phyloP scores from a whole-genome alignment of 176 grass and related monocot species.

The Juncus effusus region DNA sequence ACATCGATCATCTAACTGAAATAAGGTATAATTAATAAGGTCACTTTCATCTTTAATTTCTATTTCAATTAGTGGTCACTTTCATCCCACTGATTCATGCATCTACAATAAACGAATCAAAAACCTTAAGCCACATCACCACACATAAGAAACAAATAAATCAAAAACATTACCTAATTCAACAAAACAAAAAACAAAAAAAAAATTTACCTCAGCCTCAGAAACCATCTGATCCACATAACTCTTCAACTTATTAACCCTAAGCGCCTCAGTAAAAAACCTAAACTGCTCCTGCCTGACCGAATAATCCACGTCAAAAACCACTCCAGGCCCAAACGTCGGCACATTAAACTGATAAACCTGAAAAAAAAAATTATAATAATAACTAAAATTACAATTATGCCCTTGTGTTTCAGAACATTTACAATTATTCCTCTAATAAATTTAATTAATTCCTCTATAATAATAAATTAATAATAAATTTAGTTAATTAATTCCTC shows the following conservation, averaged over 20 bases:
- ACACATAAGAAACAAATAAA: neutral
- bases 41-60: too few species aligned
- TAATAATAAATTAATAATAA: too few species aligned
- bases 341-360: slow-evolving; percentile 84
- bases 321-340: slow-evolving; percentile 76
- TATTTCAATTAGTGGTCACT: too few species aligned
- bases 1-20: too few species aligned
- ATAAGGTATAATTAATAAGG: too few species aligned
- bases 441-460: too few species aligned
- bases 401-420: too few species aligned
- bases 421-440: too few species aligned
- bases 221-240: slow-evolving; percentile 82
- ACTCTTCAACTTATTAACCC: slow-evolving; percentile 60
- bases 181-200: neutral
- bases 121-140: neutral
- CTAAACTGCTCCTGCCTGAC: slow-evolving; percentile 86
- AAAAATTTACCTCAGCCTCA: slow-evolving; percentile 60
- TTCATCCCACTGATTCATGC: too few species aligned
- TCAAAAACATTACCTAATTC: neutral
- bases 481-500: too few species aligned
- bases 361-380: too few species aligned
- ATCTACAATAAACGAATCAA: neutral
- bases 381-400: too few species aligned
- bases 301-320: slow-evolving; percentile 75
- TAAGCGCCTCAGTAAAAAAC: slow-evolving; percentile 83